Evolutionary conservation across 148 eudicot genomes (phyloP).

Genomic region (Persicaria maculosa): DNA sequence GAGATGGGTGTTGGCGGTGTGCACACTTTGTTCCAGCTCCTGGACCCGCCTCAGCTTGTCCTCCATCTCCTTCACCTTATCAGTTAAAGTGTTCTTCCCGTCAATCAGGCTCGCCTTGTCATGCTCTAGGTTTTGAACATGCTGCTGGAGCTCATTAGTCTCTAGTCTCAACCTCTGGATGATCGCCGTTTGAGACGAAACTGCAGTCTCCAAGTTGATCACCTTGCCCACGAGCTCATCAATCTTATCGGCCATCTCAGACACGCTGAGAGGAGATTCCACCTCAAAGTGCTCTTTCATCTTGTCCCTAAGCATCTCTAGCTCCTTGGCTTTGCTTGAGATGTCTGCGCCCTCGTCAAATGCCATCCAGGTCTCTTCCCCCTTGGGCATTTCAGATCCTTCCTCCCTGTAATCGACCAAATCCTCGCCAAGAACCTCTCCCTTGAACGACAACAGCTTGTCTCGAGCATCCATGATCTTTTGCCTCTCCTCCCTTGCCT

Average conservation of each 20-base stretch:
- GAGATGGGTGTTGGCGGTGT: conserved; percentile 35
- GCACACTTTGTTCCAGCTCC: conserved; percentile 40
- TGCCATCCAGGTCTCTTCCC: conserved; percentile 13
- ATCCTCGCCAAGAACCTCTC: conserved; percentile 25
- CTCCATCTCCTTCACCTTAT: conserved; percentile 56
- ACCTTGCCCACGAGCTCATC: conserved; percentile 85
- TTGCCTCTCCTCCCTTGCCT: conserved; percentile 47
- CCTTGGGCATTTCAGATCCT: not conserved
- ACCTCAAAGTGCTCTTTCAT: conserved; percentile 41
- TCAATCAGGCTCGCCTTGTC: conserved; percentile 59
- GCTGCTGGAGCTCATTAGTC: conserved; percentile 59
- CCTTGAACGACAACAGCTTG: conserved; percentile 44
- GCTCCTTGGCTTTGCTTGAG: conserved; percentile 22
- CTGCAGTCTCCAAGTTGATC: conserved; percentile 58
- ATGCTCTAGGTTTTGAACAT: conserved; percentile 52
- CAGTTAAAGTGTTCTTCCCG: conserved; percentile 35
- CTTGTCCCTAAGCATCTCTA: conserved; percentile 35
- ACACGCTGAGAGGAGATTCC: conserved; percentile 35
- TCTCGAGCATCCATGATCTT: conserved; percentile 50
- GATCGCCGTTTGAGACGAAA: conserved; percentile 75
- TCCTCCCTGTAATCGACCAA: conserved; percentile 16
- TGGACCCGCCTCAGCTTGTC: conserved; percentile 41
- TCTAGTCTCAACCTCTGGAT: conserved; percentile 64
- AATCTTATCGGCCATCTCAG: conserved; percentile 70
- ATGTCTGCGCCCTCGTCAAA: conserved; percentile 17